Conservation (phyloP, 2,329 filamentous ascomycete species). For the Aspergillus sp. region DNA sequence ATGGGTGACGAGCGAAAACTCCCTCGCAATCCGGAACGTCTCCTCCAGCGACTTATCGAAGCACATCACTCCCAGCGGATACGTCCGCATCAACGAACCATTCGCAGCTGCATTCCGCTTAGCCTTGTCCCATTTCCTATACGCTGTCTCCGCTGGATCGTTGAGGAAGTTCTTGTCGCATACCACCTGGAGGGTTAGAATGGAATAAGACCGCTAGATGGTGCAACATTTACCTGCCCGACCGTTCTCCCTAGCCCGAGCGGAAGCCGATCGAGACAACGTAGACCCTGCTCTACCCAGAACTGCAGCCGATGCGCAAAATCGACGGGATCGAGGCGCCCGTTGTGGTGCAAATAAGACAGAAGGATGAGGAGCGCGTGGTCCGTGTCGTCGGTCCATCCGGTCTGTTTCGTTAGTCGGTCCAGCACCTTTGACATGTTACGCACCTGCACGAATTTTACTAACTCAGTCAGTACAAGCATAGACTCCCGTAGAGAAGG, state of each 20-base stretch:
- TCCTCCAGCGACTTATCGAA: background rate
- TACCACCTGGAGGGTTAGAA: background rate
- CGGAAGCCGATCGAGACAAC: conserved; percentile 3
- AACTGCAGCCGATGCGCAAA: conserved; percentile 1
- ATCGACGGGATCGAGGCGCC: background rate
- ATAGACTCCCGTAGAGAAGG: background rate
- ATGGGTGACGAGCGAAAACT: conserved; percentile 1
- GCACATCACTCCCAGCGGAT: conserved; percentile 5
- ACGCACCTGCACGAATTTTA: background rate
- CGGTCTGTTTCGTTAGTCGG: background rate
- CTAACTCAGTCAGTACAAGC: background rate
- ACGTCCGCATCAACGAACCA: conserved; percentile 6
- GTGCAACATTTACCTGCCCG: background rate
- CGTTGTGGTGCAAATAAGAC: background rate
- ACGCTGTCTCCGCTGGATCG: background rate
- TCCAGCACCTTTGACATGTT: background rate
- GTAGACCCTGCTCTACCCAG: conserved; percentile 11
- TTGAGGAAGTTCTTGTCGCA: background rate
- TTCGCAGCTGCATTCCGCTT: background rate
- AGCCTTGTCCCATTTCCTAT: background rate
- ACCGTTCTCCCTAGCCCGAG: conserved; percentile 5
- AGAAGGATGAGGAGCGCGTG: conserved; percentile 3
- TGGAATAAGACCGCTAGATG: too few species aligned
- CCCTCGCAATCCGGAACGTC: background rate
- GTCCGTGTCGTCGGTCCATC: conserved; percentile 10